Evolutionary conservation across 1,139 yeast species (phyloP).

Genomic region (Kurtzmaniella natalensis): DNA sequence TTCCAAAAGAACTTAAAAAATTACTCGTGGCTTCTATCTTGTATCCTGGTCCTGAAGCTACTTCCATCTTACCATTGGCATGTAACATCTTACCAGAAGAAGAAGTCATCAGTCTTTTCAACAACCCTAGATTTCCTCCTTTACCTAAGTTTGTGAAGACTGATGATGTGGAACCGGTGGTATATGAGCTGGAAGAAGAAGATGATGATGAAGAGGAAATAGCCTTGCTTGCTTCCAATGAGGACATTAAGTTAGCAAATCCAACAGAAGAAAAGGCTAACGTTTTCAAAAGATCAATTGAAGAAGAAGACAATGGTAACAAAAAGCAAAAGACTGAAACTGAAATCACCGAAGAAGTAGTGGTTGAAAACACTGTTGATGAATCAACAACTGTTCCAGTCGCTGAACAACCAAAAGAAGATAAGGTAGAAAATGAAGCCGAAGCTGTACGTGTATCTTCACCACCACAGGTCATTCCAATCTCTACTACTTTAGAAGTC

Average conservation of each 20-base stretch:
- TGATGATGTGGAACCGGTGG: constrained; percentile 16
- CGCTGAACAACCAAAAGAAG: not conserved
- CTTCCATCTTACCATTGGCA: constrained; percentile 70
- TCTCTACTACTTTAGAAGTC: not conserved
- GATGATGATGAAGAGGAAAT: constrained; percentile 9
- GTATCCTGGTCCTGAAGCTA: constrained; percentile 60
- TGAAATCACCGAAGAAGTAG: not conserved
- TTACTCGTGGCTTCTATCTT: constrained; percentile 52
- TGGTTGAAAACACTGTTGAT: not conserved
- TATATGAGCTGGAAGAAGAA: constrained; percentile 16
- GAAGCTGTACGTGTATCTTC: constrained; percentile 15
- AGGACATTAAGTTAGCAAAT: too few relatives aligned
- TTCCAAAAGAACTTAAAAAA: constrained; percentile 28
- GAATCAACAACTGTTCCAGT: too few relatives aligned
- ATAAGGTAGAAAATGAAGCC: constrained; percentile 1
- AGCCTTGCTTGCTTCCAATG: not conserved
- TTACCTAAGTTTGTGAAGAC: constrained; percentile 33
- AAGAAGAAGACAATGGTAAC: constrained; percentile 7
- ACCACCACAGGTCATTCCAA: too few relatives aligned
- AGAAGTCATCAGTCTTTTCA: constrained; percentile 47
- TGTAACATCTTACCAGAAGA: constrained; percentile 43
- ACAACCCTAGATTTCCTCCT: constrained; percentile 79
- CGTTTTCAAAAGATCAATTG: constrained; percentile 10
- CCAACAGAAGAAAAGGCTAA: constrained; percentile 17
- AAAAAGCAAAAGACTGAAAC: constrained; percentile 10